Conservation (phyloP, 148 eudicot genomes). For the Nyssa sinensis region DNA sequence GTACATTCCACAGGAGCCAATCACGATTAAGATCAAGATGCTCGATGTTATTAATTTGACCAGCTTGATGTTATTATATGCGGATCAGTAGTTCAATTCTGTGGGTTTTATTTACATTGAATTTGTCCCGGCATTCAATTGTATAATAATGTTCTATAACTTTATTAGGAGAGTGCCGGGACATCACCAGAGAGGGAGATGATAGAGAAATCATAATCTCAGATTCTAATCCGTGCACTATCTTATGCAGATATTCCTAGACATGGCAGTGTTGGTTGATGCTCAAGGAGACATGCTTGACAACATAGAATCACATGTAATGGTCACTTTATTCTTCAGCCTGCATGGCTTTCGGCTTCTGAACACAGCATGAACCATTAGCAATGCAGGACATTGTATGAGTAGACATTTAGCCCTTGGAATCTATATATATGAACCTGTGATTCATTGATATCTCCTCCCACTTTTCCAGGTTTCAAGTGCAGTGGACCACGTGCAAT, state of each 20-base stretch:
- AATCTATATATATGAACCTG: neutral
- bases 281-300: conserved; percentile 95
- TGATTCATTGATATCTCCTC: neutral
- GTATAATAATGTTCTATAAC: neutral
- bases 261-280: conserved; percentile 92
- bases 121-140: neutral
- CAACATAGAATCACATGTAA: conserved; percentile 92
- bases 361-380: neutral
- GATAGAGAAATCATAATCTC: neutral
- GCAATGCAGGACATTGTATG: neutral
- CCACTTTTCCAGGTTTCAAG: conserved; percentile 48
- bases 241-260: conserved; percentile 67
- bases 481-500: conserved; percentile 84
- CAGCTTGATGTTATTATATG: neutral
- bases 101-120: neutral
- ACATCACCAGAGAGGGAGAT: neutral
- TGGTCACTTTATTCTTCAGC: neutral
- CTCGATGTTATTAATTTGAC: neutral
- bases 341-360: neutral
- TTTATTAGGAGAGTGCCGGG: neutral
- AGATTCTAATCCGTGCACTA: neutral
- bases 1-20: neutral
- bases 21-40: neutral
- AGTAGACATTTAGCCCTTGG: neutral
- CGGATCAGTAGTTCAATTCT: neutral